phyloP scores from a whole-genome alignment of 1,284 basidiomycete species.

The Baeospora myosura region DNA sequence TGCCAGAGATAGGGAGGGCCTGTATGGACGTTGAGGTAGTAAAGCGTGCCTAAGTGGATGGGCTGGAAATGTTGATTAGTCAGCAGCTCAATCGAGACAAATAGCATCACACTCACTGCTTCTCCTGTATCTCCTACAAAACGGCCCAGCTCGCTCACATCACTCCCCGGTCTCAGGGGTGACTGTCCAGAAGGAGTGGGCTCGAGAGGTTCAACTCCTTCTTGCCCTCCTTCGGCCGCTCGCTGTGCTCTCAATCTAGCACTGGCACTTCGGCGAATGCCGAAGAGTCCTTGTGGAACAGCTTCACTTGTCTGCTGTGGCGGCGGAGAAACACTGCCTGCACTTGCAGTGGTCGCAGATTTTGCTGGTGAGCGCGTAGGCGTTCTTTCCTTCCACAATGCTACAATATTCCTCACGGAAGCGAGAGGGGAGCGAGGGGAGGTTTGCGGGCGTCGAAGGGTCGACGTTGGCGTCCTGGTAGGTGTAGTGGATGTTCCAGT shows the following conservation, averaged over 20 bases:
- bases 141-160: constrained; percentile 33
- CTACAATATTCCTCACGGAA: constrained; percentile 72
- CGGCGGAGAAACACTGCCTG: constrained; percentile 27
- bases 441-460: constrained; percentile 47
- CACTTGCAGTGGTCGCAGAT: constrained; percentile 23
- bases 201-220: constrained; percentile 20
- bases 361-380: constrained; percentile 30
- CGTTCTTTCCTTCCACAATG: constrained; percentile 69
- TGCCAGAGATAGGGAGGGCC: constrained; percentile 77
- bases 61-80: constrained; percentile 43
- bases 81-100: constrained; percentile 8
- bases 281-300: constrained; percentile 12
- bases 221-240: constrained; percentile 14
- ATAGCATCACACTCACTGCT: constrained; percentile 26
- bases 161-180: constrained; percentile 26
- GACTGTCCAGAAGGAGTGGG: constrained; percentile 19
- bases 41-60: constrained; percentile 72
- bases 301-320: constrained; percentile 23
- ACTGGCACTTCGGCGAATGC: constrained; percentile 3
- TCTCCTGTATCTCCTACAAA: constrained; percentile 18
- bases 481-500: constrained; percentile 27
- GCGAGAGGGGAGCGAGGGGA: constrained; percentile 62
- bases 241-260: not conserved
- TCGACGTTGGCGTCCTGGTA: constrained; percentile 22
- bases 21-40: constrained; percentile 86